Evolutionary conservation across 176 grass and related monocot genomes (phyloP).

Genomic region (Bothriochloa decipiens): DNA sequence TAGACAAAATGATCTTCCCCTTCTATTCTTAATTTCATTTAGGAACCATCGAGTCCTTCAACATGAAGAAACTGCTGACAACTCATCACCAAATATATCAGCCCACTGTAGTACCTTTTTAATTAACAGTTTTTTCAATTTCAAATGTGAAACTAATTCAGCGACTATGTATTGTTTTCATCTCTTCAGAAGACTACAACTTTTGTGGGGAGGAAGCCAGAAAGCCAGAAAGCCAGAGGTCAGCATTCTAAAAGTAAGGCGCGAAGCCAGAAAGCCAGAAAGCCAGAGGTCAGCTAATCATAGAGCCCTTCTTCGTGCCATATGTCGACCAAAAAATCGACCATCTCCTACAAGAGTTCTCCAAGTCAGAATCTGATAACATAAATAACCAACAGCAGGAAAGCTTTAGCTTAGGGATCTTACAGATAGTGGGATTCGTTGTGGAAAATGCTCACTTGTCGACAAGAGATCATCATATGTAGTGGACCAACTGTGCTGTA

Average conservation of each 20-base stretch:
- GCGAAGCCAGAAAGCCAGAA: too few relatives aligned
- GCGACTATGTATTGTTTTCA: conserved; percentile 29
- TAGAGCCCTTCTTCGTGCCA: conserved; percentile 84
- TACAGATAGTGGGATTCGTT: conserved; percentile 82
- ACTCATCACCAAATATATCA: conserved; percentile 29
- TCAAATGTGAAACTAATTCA: background rate
- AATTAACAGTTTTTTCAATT: conserved; percentile 1
- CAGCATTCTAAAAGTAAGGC: too few relatives aligned
- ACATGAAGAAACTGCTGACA: background rate
- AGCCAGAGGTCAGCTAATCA: conserved; percentile 51
- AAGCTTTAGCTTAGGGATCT: conserved; percentile 21
- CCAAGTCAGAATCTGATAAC: conserved; percentile 10
- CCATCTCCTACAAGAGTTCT: conserved; percentile 67
- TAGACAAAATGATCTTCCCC: background rate
- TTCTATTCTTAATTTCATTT: background rate
- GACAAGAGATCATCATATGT: conserved; percentile 85
- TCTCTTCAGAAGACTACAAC: background rate
- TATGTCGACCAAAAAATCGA: conserved; percentile 89
- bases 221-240: too few relatives aligned
- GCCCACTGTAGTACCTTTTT: background rate
- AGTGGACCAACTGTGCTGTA: conserved; percentile 65
- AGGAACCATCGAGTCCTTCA: background rate
- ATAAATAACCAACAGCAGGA: background rate
- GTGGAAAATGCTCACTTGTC: conserved; percentile 59
- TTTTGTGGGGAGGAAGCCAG: conserved; percentile 6